A percentile compares a stretch with the other conserved stretches of the same genome.
Evolutionary conservation across 495 filamentous ascomycete species (phyloP).

Genomic region (Neurospora sublineolata): DNA sequence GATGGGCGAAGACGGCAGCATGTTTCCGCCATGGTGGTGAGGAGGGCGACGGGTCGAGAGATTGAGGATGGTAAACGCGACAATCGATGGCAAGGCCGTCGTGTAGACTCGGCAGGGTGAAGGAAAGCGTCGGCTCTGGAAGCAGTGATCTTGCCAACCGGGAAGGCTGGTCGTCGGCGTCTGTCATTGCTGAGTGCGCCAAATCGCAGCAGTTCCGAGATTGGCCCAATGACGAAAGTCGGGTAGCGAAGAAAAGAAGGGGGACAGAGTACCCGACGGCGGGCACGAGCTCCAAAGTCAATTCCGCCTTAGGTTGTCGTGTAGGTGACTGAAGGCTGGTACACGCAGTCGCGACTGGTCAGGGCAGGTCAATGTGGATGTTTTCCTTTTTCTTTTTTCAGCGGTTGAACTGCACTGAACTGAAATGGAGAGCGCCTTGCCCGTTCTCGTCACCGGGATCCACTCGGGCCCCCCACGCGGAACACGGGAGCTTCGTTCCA

Average conservation of each 20-base stretch:
- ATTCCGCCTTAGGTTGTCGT: neutral
- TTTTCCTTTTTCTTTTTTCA: neutral
- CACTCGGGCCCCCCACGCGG: neutral
- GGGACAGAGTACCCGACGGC: neutral
- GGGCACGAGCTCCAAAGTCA: neutral
- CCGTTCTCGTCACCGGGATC: neutral
- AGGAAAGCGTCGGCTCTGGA: slow-evolving; percentile 51
- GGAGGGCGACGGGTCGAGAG: slow-evolving; percentile 18
- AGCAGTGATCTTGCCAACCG: slow-evolving; percentile 15
- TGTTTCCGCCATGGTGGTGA: slow-evolving; percentile 33
- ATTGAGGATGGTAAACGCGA: slow-evolving; percentile 62
- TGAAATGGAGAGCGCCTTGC: neutral
- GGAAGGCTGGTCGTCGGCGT: neutral
- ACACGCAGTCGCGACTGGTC: neutral
- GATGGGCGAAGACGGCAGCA: slow-evolving; percentile 78
- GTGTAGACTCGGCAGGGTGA: slow-evolving; percentile 74
- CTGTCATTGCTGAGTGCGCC: neutral
- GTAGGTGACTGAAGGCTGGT: neutral
- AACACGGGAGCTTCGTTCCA: neutral
- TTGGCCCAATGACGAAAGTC: neutral
- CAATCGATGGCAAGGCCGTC: slow-evolving; percentile 66
- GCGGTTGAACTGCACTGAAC: neutral
- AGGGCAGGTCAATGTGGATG: too few relatives aligned
- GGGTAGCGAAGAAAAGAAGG: neutral
- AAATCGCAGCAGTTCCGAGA: neutral